Conservation (phyloP, 2,329 filamentous ascomycete genomes). For the Sporothrix globosa region DNA sequence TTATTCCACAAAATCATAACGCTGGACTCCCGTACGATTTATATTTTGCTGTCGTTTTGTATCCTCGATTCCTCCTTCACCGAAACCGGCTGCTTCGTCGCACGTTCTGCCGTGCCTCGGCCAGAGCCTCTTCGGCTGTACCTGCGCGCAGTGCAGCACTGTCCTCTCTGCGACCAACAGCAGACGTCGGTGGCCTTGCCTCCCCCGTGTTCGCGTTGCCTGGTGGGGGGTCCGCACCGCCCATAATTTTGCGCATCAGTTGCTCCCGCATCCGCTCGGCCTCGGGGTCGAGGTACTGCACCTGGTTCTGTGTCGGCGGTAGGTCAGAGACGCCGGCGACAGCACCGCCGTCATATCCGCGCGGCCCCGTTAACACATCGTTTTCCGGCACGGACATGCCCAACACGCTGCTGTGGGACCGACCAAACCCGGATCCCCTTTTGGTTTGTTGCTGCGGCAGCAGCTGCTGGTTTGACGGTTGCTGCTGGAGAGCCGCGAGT, state of each 20-base stretch:
- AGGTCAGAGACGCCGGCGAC: conserved; percentile 32
- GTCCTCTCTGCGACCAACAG: background rate
- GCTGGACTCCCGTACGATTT: background rate
- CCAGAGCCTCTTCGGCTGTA: conserved; percentile 16
- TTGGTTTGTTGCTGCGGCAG: conserved; percentile 34
- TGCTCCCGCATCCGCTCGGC: conserved; percentile 50
- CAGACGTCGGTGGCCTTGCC: background rate
- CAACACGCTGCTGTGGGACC: conserved; percentile 22
- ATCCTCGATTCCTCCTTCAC: background rate
- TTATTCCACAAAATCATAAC: background rate
- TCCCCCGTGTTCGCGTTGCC: background rate
- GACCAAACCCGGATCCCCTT: background rate
- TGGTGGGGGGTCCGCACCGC: conserved; percentile 23
- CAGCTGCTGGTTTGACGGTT: conserved; percentile 21
- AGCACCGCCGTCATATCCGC: conserved; percentile 41
- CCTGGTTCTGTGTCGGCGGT: conserved; percentile 54
- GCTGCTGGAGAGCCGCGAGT: conserved; percentile 31
- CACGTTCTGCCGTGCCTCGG: background rate
- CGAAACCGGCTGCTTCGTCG: conserved; percentile 29
- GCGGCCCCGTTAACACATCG: background rate
- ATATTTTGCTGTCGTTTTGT: background rate
- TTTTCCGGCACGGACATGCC: conserved; percentile 41
- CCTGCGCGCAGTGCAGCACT: background rate
- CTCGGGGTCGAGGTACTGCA: conserved; percentile 58
- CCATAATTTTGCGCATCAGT: conserved; percentile 52